phyloP scores from a whole-genome alignment of 2,329 filamentous ascomycete genomes.

The Tolypocladium inflatum region DNA sequence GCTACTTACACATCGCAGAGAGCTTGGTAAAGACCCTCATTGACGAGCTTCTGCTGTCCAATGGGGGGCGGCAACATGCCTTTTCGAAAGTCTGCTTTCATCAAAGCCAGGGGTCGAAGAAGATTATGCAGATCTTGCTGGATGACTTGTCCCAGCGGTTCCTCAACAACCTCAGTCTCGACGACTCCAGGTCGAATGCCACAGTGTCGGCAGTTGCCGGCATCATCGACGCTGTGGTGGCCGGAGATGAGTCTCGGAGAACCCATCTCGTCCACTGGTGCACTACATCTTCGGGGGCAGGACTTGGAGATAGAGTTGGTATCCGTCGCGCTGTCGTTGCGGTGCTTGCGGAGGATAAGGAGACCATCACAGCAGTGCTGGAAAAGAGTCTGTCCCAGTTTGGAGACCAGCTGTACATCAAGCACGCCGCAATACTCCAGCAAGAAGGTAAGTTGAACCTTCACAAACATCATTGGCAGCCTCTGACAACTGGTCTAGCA shows the following conservation, averaged over 20 bases:
- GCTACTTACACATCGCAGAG: conserved; percentile 24
- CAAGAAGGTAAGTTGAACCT: conserved; percentile 60
- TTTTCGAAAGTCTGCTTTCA: conserved; percentile 22
- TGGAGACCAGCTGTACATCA: conserved; percentile 79
- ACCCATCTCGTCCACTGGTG: conserved; percentile 56
- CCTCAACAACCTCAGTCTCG: conserved; percentile 24
- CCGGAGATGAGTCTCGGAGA: conserved; percentile 36
- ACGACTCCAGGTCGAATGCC: conserved; percentile 19
- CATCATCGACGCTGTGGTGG: conserved; percentile 41
- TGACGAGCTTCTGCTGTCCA: conserved; percentile 26
- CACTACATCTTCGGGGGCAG: conserved; percentile 52
- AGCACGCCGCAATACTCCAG: conserved; percentile 71
- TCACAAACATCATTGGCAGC: not conserved
- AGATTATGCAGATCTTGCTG: conserved; percentile 16
- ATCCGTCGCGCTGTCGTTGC: conserved; percentile 59
- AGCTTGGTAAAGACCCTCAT: conserved; percentile 25
- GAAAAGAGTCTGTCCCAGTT: conserved; percentile 66
- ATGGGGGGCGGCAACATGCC: conserved; percentile 6
- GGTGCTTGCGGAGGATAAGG: conserved; percentile 41
- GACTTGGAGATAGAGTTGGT: conserved; percentile 51
- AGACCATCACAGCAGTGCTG: conserved; percentile 44
- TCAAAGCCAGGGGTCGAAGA: conserved; percentile 16
- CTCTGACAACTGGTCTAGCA: conserved; percentile 39
- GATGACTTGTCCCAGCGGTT: conserved; percentile 35
- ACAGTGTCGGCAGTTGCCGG: conserved; percentile 49